Evolutionary conservation across 2,329 filamentous ascomycete genomes (phyloP).

Genomic region (Knoxdaviesia capensis): DNA sequence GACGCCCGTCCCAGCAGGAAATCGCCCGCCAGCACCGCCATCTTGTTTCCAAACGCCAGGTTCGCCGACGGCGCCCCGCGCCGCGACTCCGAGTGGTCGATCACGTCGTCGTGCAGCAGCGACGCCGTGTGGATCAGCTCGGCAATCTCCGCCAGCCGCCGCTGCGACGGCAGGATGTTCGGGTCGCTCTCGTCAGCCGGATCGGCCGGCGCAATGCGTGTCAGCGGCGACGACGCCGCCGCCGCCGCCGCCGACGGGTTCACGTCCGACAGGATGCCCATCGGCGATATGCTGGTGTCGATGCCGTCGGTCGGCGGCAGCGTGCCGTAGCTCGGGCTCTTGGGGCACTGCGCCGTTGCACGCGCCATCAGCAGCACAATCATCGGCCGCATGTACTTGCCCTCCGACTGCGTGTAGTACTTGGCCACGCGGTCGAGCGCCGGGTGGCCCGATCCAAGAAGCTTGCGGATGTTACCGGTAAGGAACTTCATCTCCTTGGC

Average conservation of each 20-base stretch:
- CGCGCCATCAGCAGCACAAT: slow-evolving; percentile 93
- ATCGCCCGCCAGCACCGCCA: slow-evolving; percentile 95
- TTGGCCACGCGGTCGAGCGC: slow-evolving; percentile 89
- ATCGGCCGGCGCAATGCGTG: slow-evolving; percentile 18
- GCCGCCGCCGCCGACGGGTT: slow-evolving; percentile 46
- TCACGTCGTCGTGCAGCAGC: slow-evolving; percentile 92
- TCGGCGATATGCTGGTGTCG: slow-evolving; percentile 33
- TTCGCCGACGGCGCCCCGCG: slow-evolving; percentile 78
- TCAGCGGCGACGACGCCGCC: slow-evolving; percentile 12
- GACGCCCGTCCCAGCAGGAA: slow-evolving; percentile 87
- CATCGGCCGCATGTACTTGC: slow-evolving; percentile 88
- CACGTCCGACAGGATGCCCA: slow-evolving; percentile 48
- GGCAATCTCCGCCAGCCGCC: slow-evolving; percentile 85
- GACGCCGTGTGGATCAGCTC: slow-evolving; percentile 96
- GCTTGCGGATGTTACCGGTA: slow-evolving; percentile 77
- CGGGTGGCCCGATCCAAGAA: slow-evolving; percentile 87
- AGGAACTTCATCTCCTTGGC: slow-evolving; percentile 95
- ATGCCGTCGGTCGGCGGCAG: slow-evolving; percentile 23
- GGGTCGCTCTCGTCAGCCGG: slow-evolving; percentile 20
- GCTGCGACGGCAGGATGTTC: slow-evolving; percentile 79
- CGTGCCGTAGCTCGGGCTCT: slow-evolving; percentile 14
- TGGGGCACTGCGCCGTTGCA: slow-evolving; percentile 63
- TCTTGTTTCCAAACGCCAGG: slow-evolving; percentile 93
- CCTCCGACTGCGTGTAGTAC: slow-evolving; percentile 93
- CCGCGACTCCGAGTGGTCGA: slow-evolving; percentile 75